Evolutionary conservation across 805 yeast genomes (phyloP), one percentile per base, ranked within the genome.

Genomic region (Kodamaea fukazawae): DNA sequence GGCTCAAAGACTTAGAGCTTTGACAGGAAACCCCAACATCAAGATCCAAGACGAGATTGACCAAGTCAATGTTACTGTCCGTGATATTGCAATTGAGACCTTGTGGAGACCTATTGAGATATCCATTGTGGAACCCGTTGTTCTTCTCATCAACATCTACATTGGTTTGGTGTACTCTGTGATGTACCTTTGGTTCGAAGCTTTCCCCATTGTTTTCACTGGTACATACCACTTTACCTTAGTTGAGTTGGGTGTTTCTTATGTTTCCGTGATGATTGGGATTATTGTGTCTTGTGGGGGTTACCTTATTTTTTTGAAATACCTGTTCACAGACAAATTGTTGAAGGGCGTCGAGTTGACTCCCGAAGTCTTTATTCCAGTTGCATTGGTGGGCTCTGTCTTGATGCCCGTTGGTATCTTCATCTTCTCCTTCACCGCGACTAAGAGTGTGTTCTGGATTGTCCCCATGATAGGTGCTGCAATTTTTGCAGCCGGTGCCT

Each of bases 151-250:
- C 42, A 70, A 78, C 49, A 13, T 71, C 18, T 78, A 77, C 53
- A 60, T 74, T 46, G 76, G 79, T 0, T 48, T 79, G 35, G 62
- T 70, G 4, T 80, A 79, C 54, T 75, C 81, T 18, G 56, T 72
- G 17, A 47, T 75, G 44, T 80, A 77, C 54, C 53, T 77, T 14
- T 79, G 75, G 65, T 76, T 79, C 49, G 85, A 80, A 57, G 78
- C 77, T 4, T 76, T 76, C 58, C 85, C 86, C 7, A 61, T 79
- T 25, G 78, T 75, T 3, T 81, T 72, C 26, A 11, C 30, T 15
- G 73, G 66, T 2, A 50, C 65, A 14, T 65, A 76, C 45, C 52
- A 64, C 23, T 80, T 80, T 55, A 67, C 75, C 3, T 49, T 66
- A 14, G 63, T 76, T 22, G 76, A 72, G 38, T 40, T 55, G 46